Base-by-base conservation (phyloP, 1,284 basidiomycete genomes). In the Fomitopsis schrenkii region DNA sequence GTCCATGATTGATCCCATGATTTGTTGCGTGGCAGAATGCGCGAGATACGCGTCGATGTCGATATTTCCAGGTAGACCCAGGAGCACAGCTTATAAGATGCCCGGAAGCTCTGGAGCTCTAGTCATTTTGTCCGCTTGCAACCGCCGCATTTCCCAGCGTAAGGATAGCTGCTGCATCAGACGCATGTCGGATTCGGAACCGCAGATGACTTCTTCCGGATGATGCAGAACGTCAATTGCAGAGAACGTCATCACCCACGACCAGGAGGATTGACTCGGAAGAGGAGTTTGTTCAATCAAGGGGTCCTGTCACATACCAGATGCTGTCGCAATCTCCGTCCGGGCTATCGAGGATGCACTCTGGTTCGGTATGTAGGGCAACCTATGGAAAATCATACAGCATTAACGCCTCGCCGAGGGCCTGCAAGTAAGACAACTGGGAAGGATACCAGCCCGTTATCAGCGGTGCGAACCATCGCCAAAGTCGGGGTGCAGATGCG, bases 401-500 rank as follows among this genome's bases (percentile, higher is more conserved):
- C 35, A 53, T 38, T n/a, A 53, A 17, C 17, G 33, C 50, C 19
- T 12, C 33, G 30, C 9, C 15, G 15, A 53, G 15, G 33, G 28
- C 28, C 33, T 38, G 50, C n/a, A 53, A 22, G 19, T 53, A 33
- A 6, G 30, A 35, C 30, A 35, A 36, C 17, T 53, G 35, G 33
- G 50, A 53, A 26, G 28, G 50, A 36, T 53, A 53, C 50, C 50
- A 53, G 17, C 50, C 50, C 19, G 50, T 17, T 6, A 59, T 59
- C 45, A 62, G 52, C 17, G 61, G 61, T 41, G 59, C 36, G 44
- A 62, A 35, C 38, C 42, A 46, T 17, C 26, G 38, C 61, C 61
- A 62, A 3, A 62, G 33, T 19, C 45, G 33, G 22, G 58, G 54
- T 38, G 35, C 50, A 17, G 50, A 48, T 44, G 26, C 19, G 41